Evolutionary conservation across 2,329 filamentous ascomycete species (phyloP), one percentile per base, ranked within the genome.

Genomic region (Sporothrix dimorphospora): DNA sequence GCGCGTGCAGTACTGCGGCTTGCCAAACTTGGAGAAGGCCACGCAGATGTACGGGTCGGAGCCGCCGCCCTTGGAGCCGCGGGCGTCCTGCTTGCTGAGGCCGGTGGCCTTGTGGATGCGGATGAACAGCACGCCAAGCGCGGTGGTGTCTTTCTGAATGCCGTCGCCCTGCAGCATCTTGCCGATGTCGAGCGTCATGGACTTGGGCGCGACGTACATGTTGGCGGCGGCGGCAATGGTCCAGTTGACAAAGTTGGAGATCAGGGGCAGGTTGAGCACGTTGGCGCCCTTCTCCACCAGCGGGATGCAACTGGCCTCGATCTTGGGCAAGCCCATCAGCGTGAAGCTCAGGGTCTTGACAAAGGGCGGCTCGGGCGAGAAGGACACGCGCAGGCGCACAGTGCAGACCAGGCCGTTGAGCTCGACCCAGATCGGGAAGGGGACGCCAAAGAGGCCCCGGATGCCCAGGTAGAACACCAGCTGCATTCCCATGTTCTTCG

Each of bases 181-280:
- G 77, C 92, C 90, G 79, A 98, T 87, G 77, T 99, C 95, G 63
- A 98, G 87, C 0, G 93, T 94, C 91, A 98, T 91, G 12, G 91
- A 96, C 82, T 98, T 98, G 9, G 95, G 95, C 1, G 95, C 95
- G 34, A 98, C 94, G 75, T 98, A 98, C 88, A 97, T 92, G 78
- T 90, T 92, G 2, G 92, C 92, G 0, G 94, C 94, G 0, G 96
- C 90, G 49, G 90, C 90, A 77, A 98, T 97, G 5, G 95, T 94
- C 83, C 94, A 97, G 81, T 98, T 97, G 81, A 98, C 95, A 79
- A 99, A 98, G 77, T 97, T 97, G 16, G 93, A 97, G 77, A 98
- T 98, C 49, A 98, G 81, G 0, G 95, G 95, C 11, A 98, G 83
- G 76, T 98, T 97, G 34, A 98, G 84, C 61, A 98, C 90, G 76